These are phyloP conservation scores for Saksenaea vasiformis DNA, from an alignment of 371 early-diverging fungal genomes.

Conservation along the genomic window DNA sequence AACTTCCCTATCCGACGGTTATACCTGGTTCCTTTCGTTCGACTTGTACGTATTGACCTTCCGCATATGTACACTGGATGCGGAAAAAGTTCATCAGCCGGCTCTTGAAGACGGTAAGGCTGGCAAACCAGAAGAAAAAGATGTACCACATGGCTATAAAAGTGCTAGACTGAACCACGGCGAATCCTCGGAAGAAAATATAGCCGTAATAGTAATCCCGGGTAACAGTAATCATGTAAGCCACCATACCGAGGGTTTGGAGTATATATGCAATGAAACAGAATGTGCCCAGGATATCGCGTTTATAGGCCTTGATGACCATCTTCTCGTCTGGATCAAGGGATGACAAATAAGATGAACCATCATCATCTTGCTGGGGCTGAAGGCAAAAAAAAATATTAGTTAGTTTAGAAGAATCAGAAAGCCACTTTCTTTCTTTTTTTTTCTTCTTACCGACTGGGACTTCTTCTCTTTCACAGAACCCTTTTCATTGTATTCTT, in stretches of 20 bases:
- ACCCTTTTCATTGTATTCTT: background rate
- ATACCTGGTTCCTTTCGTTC: constrained; percentile 57
- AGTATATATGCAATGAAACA: constrained; percentile 24
- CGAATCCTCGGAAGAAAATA: constrained; percentile 32
- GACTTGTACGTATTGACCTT: constrained; percentile 65
- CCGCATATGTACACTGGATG: constrained; percentile 51
- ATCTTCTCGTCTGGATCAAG: constrained; percentile 32
- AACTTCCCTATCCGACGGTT: background rate
- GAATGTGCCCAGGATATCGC: constrained; percentile 29
- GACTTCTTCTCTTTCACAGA: constrained; percentile 1
- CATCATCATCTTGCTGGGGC: constrained; percentile 10
- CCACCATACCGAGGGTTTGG: constrained; percentile 45
- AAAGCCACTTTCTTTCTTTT: background rate
- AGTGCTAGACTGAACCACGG: constrained; percentile 38
- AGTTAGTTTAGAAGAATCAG: background rate
- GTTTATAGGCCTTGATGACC: constrained; percentile 43
- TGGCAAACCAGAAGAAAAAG: constrained; percentile 64
- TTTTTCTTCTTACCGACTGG: background rate
- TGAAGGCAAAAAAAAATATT: background rate
- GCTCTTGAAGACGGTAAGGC: constrained; percentile 42
- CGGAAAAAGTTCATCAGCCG: constrained; percentile 69
- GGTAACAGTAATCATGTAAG: constrained; percentile 38
- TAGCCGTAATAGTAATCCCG: constrained; percentile 44
- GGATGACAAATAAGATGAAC: constrained; percentile 10
- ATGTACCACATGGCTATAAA: constrained; percentile 68